Evolutionary conservation across 768 basidiomycete genomes (phyloP), one percentile per base, ranked within the genome.

Genomic region (Pulveroboletus sp.): DNA sequence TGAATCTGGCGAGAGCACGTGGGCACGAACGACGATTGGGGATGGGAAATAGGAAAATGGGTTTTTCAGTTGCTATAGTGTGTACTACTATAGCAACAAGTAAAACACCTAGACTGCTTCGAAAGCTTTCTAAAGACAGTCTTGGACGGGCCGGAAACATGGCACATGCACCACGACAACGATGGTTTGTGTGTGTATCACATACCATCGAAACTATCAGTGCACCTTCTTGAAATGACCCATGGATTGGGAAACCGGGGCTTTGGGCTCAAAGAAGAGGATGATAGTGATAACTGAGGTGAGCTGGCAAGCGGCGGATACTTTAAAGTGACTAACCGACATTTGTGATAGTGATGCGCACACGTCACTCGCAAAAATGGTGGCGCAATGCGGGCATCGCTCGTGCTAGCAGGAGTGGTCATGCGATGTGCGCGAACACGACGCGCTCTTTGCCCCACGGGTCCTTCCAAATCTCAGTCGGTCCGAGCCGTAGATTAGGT

Each of bases 371-470:
- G 21, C 1, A 10, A 7, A 6, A 33, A 44, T 11, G 15, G 18
- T 36, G 38, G 26, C 24, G 14, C 42, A 14, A 8, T 30, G 28
- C 27, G 21, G 37, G 18, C 1, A 24, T 44, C 38, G 49, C 28
- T 27, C n/a, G 17, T 30, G 38, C 24, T n/a, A 15, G 21, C 43
- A 33, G 2, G 12, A 21, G 33, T 15, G 36, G 8, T 74, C 66
- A 73, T 58, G 67, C 49, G 51, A n/a, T 67, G 62, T 63, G 73
- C 21, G 74, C 85, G 54, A 88, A 64, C 14, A 93, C 84, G 42
- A 85, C 82, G 54, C 92, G 79, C 51, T 84, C 76, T 56, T 78
- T 80, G 41, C 80, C 82, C 83, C 84, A 94, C 52, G 84, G 86
- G 68, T 94, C 93, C 52, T 66, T 64, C 91, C 90, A 93, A 33